Evolutionary conservation across 1,284 basidiomycete genomes (phyloP).

Genomic region (Filobasidium uniguttulatum): DNA sequence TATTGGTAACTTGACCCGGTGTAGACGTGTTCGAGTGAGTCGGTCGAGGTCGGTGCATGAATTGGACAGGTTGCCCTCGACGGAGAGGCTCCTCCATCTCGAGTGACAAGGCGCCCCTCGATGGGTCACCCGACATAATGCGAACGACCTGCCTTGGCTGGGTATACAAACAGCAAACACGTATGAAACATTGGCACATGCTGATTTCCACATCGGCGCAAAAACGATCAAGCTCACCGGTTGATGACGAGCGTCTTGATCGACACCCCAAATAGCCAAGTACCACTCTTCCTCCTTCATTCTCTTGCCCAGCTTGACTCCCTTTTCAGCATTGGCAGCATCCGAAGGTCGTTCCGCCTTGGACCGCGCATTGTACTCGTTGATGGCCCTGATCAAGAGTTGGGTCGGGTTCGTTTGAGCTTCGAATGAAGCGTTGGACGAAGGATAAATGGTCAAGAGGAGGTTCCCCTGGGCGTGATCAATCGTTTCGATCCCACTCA

Average conservation of each 20-base stretch:
- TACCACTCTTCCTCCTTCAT: conserved; percentile 57
- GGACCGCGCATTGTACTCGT: conserved; percentile 19
- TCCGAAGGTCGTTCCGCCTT: conserved; percentile 6
- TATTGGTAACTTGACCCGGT: background rate
- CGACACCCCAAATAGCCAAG: conserved; percentile 32
- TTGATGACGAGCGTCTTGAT: background rate
- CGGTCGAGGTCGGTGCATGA: conserved; percentile 22
- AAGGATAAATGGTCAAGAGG: conserved; percentile 44
- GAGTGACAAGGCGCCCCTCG: conserved; percentile 57
- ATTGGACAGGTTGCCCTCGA: conserved; percentile 44
- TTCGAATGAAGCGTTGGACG: background rate
- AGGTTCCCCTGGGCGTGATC: conserved; percentile 64
- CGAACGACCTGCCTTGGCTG: conserved; percentile 36
- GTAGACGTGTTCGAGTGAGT: background rate
- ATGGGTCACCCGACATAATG: conserved; percentile 66
- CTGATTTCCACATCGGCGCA: too few species aligned
- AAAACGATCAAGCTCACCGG: conserved; percentile 8
- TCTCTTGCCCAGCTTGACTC: conserved; percentile 25
- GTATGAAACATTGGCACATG: background rate
- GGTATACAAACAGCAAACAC: conserved; percentile 17
- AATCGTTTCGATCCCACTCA: conserved; percentile 47
- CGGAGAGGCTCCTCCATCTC: conserved; percentile 49
- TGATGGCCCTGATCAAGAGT: conserved; percentile 51
- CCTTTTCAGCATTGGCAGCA: conserved; percentile 11
- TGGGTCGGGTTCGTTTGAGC: conserved; percentile 51